A percentile compares a stretch with the other conserved stretches of the same genome.
Evolutionary conservation across 2,329 filamentous ascomycete species (phyloP).

Genomic region (Sporothrix brasiliensis): DNA sequence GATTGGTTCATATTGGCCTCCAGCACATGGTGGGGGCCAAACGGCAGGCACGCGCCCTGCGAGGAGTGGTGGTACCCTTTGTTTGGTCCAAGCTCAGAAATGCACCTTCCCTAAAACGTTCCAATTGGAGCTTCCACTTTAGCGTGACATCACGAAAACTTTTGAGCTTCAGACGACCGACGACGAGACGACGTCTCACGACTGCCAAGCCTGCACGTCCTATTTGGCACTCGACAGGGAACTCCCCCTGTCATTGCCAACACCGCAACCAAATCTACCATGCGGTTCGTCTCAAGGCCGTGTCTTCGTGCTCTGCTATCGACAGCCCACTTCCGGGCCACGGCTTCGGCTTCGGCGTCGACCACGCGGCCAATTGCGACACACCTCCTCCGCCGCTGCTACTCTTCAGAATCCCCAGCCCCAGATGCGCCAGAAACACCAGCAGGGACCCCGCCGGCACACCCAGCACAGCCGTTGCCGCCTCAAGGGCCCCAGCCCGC

Average conservation of each 20-base stretch:
- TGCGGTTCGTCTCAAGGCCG: slow-evolving; percentile 5
- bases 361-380: not conserved
- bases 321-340: not conserved
- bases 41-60: no score
- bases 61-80: no score
- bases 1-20: no score
- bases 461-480: not conserved
- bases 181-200: no score
- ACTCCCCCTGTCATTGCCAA: not conserved
- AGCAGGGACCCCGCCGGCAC: not conserved
- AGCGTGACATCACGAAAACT: slow-evolving; percentile 24
- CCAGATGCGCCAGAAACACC: not conserved
- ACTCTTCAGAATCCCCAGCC: not conserved
- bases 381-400: slow-evolving; percentile 16
- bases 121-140: slow-evolving; percentile 13
- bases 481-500: slow-evolving; percentile 75
- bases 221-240: not conserved
- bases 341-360: not conserved
- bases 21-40: no score
- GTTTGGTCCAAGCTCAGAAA: not conserved
- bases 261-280: not conserved
- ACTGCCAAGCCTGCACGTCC: not conserved
- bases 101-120: not conserved
- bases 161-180: slow-evolving; percentile 11
- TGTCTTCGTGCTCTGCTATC: slow-evolving; percentile 14